Conservation (phyloP, 768 basidiomycete genomes). For the Mycena galericulata region DNA sequence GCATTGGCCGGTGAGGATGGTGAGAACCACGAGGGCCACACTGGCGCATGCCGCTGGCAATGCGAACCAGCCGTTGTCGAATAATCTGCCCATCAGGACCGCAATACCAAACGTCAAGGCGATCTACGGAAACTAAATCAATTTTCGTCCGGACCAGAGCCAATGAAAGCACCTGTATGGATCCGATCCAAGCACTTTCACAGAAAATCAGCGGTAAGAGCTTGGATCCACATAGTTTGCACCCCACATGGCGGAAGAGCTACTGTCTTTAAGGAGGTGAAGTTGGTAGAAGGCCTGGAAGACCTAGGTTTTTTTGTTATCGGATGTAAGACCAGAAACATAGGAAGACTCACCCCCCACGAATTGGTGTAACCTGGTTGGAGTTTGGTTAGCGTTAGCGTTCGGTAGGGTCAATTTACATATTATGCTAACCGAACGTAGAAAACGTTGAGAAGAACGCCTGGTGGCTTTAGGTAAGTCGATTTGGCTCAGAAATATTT, state of each 20-base stretch:
- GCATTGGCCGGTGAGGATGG: constrained; percentile 79
- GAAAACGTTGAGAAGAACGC: constrained; percentile 23
- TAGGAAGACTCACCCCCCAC: constrained; percentile 63
- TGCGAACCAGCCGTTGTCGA: constrained; percentile 78
- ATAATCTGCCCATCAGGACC: constrained; percentile 73
- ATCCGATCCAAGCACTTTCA: constrained; percentile 85
- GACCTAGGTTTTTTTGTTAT: constrained; percentile 54
- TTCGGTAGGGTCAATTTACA: too few species aligned
- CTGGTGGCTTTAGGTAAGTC: not conserved
- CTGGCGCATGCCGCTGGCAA: constrained; percentile 62
- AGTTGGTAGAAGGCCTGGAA: constrained; percentile 82
- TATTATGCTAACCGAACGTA: constrained; percentile 76
- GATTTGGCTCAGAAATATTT: not conserved
- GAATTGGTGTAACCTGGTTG: too few species aligned
- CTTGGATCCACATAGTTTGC: too few species aligned
- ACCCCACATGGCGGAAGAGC: constrained; percentile 70
- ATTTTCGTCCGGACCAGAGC: not conserved
- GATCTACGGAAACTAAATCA: constrained; percentile 55
- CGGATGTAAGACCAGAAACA: not conserved
- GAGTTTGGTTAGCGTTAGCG: too few species aligned
- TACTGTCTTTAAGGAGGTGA: constrained; percentile 54
- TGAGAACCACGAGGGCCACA: constrained; percentile 62
- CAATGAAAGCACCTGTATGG: constrained; percentile 64
- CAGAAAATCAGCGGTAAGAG: not conserved
- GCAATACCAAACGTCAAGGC: constrained; percentile 73